phyloP scores from a whole-genome alignment of 768 basidiomycete species.

The Macrolepiota dolichaula region DNA sequence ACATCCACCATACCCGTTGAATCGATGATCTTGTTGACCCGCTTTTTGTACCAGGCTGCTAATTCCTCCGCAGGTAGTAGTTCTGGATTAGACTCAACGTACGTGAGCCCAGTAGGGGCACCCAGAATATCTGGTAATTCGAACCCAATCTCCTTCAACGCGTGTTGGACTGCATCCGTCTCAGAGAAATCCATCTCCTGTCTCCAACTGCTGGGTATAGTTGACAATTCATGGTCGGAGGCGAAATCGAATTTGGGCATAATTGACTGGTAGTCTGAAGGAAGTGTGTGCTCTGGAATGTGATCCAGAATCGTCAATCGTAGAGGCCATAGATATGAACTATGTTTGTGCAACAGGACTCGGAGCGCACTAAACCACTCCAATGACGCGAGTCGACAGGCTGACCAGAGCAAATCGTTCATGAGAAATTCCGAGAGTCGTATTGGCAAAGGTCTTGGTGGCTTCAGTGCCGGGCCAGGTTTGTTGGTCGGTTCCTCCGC shows the following conservation, averaged over 20 bases:
- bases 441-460: constrained; percentile 30
- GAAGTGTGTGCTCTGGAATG: constrained; percentile 72
- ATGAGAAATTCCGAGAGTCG: constrained; percentile 61
- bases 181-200: constrained; percentile 59
- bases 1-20: constrained; percentile 74
- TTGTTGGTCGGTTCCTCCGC: constrained; percentile 38
- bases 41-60: constrained; percentile 69
- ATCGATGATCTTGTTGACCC: constrained; percentile 58
- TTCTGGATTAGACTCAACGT: constrained; percentile 16
- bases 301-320: constrained; percentile 68
- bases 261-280: constrained; percentile 55
- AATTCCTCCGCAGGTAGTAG: constrained; percentile 51
- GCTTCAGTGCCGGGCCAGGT: constrained; percentile 27
- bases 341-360: constrained; percentile 57
- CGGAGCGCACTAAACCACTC: constrained; percentile 56
- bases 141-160: constrained; percentile 28
- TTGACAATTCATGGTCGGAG: constrained; percentile 39
- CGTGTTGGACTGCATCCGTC: constrained; percentile 34
- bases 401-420: constrained; percentile 51
- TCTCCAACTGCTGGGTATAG: constrained; percentile 43
- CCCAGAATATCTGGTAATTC: constrained; percentile 9
- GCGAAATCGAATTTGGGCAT: constrained; percentile 59
- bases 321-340: constrained; percentile 56
- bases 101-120: constrained; percentile 14
- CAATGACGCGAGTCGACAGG: constrained; percentile 63